A percentile compares a stretch with the other conserved stretches of the same genome.
phyloP scores from a whole-genome alignment of 2,329 filamentous ascomycete species.

The Pestalotiopsis sp. region DNA sequence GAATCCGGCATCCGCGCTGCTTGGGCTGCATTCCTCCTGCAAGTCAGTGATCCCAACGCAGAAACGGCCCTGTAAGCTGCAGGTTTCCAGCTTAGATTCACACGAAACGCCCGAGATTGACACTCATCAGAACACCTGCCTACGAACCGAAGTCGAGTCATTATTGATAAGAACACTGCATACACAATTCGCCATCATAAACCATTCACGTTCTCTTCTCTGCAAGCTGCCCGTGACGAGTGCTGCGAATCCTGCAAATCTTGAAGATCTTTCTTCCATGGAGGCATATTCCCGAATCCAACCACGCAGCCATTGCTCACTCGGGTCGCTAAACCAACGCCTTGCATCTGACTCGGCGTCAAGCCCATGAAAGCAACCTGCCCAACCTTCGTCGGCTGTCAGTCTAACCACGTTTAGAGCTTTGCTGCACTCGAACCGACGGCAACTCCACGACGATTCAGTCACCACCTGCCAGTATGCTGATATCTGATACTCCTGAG shows the following conservation, averaged over 20 bases:
- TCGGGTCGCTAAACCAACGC: not conserved
- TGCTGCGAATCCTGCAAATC: not conserved
- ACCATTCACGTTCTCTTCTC: not conserved
- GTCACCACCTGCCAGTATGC: not conserved
- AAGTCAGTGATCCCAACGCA: not conserved
- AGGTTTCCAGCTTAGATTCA: not conserved
- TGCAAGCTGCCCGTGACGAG: not conserved
- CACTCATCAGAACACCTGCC: not conserved
- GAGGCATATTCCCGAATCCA: not conserved
- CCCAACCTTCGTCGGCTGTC: not conserved
- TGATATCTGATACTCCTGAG: not conserved
- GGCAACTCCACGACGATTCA: not conserved
- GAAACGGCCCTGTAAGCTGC: not conserved
- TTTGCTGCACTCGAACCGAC: not conserved
- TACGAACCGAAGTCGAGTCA: not conserved
- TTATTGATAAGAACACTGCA: not conserved
- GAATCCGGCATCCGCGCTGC: not conserved
- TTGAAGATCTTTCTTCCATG: not conserved
- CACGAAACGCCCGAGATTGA: not conserved
- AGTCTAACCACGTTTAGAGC: not conserved
- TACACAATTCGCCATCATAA: not conserved
- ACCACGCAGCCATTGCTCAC: not conserved
- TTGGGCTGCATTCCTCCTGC: not conserved
- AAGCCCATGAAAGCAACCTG: not conserved
- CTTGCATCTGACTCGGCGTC: not conserved